Base-by-base conservation (phyloP, 2,329 filamentous ascomycete species). In the Cladophialophora chaetospira region DNA sequence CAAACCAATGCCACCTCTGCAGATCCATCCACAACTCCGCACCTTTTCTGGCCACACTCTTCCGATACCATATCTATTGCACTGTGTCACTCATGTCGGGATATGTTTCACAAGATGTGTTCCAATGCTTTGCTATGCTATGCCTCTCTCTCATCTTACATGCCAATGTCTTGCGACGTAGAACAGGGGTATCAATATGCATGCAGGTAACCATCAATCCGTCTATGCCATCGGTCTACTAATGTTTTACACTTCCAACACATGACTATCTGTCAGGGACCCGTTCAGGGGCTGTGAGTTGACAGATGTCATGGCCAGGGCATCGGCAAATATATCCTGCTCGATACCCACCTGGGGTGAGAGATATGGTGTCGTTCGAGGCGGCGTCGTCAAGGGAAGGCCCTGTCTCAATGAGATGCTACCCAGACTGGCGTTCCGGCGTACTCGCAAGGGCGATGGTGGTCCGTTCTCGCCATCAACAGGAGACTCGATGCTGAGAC, bases 341-440 rank as follows among this genome's bases (percentile, higher is more conserved):
- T 58, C 56, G 6, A 57, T 29, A 10, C 56, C 49, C 4, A 51
- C 48, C 47, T 57, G 53, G 5, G 60, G 60, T 21, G 60, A 57
- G 3, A 59, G 33, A 36, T 50, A 55, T 9, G 60, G 56, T 11
- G 55, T 58, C 5, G 53, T 59, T 43, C 53, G 53, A 19, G 55
- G 55, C n/a, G n/a, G n/a, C 13, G 53, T 55, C 23, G 50, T 42
- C 8, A 58, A 13, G 17, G 55, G 54, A 17, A 53, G 47, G 26
- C 19, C 44, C 6, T 48, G 56, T 33, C 53, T 59, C 38, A 62
- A 21, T 15, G 53, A 29, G 36, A 62, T 62, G 26, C 49, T 59
- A 11, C 55, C 53, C 26, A 62, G 31, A 40, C 60, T 62, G 35
- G 50, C 56, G 53, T 62, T 62, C 17, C 60, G 60, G n/a, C 60